Percentiles rank a stretch among this genome's conserved stretches.
Conservation (phyloP, 2,329 filamentous ascomycete species). For the Fusarium incarnatum region DNA sequence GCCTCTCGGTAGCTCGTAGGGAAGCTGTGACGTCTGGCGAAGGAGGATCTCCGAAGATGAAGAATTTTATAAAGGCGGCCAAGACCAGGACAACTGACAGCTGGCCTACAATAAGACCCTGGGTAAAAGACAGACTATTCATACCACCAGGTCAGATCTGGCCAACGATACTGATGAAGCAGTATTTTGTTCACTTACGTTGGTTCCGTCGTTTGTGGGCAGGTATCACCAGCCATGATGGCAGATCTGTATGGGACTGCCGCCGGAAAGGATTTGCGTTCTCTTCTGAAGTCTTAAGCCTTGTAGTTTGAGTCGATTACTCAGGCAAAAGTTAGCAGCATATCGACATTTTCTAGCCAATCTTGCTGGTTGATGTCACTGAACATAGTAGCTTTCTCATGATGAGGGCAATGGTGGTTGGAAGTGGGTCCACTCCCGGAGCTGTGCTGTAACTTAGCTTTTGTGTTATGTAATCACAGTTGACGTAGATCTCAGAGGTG, state of each 20-base stretch:
- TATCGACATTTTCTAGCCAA: conserved; percentile 9
- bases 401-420: conserved; percentile 22
- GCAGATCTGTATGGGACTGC: background rate
- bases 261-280: background rate
- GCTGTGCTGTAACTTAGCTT: conserved; percentile 1
- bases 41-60: conserved; percentile 96
- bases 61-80: conserved; percentile 98
- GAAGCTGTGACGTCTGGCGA: conserved; percentile 84
- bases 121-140: conserved; percentile 84
- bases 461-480: conserved; percentile 34
- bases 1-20: conserved; percentile 78
- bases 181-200: conserved; percentile 48
- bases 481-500: conserved; percentile 30
- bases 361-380: conserved; percentile 33
- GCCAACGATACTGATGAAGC: conserved; percentile 6
- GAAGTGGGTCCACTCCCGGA: conserved; percentile 2
- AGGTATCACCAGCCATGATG: conserved; percentile 56
- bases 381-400: conserved; percentile 10
- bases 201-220: conserved; percentile 58
- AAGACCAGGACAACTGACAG: conserved; percentile 91
- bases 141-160: conserved; percentile 3
- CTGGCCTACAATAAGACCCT: conserved; percentile 93
- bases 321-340: background rate
- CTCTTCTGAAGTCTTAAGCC: background rate
- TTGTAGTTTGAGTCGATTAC: background rate